Percentiles rank a stretch among this genome's conserved stretches.
Evolutionary conservation across 2,329 filamentous ascomycete species (phyloP).

Genomic region (Ceratocystis harringtonii): DNA sequence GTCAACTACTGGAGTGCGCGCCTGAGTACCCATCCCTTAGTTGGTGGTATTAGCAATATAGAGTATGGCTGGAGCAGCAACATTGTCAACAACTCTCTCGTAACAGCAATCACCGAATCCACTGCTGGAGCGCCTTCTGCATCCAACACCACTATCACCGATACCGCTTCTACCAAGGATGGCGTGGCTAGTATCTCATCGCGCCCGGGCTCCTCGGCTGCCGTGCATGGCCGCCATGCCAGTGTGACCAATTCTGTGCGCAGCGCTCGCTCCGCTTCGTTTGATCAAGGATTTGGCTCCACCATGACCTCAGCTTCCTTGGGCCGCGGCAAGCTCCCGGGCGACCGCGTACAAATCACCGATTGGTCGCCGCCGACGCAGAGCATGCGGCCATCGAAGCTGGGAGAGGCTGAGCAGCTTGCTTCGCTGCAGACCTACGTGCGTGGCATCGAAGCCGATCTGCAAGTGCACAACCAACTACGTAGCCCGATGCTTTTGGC

Average conservation of each 20-base stretch:
- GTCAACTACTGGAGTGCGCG: slow-evolving; percentile 97
- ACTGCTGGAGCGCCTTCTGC: slow-evolving; percentile 20
- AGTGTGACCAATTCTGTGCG: slow-evolving; percentile 24
- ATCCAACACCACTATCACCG: slow-evolving; percentile 18
- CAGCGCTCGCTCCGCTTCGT: slow-evolving; percentile 40
- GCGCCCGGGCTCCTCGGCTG: slow-evolving; percentile 35
- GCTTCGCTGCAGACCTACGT: slow-evolving; percentile 64
- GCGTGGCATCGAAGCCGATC: slow-evolving; percentile 67
- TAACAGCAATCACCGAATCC: slow-evolving; percentile 33
- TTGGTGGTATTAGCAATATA: slow-evolving; percentile 88
- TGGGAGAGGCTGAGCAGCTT: slow-evolving; percentile 69
- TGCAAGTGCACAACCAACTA: slow-evolving; percentile 76
- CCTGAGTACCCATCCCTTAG: slow-evolving; percentile 80
- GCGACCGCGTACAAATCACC: slow-evolving; percentile 67
- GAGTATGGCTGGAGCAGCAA: slow-evolving; percentile 93
- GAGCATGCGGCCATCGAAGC: slow-evolving; percentile 70
- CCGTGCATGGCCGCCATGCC: slow-evolving; percentile 25
- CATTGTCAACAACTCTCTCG: slow-evolving; percentile 50
- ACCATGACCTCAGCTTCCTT: slow-evolving; percentile 30
- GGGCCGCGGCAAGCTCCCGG: slow-evolving; percentile 53
- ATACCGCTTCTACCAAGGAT: slow-evolving; percentile 27
- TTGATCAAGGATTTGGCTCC: slow-evolving; percentile 41
- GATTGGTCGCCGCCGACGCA: slow-evolving; percentile 85
- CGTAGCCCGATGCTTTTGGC: slow-evolving; percentile 76
- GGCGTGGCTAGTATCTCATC: slow-evolving; percentile 23